These are phyloP conservation scores for Solanum chmielewskii DNA, from an alignment of 257 asterid genomes.

Conservation along the genomic window DNA sequence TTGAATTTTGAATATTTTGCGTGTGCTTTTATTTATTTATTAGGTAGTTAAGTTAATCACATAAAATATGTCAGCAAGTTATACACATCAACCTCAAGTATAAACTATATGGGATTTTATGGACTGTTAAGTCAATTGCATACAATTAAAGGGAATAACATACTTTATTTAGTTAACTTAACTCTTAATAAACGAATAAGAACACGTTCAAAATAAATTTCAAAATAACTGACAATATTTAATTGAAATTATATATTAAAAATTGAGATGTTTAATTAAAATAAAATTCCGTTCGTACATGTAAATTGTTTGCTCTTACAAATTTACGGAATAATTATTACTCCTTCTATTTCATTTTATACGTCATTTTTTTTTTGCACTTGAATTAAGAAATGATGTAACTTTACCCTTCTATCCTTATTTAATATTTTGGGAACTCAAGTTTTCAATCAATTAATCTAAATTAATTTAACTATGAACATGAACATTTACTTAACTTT, in stretches of 20 bases:
- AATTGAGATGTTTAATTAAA: not conserved
- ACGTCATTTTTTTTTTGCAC: too few species aligned
- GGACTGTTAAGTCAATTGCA: not conserved
- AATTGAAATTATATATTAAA: not conserved
- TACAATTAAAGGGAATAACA: not conserved
- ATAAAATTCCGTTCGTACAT: not conserved
- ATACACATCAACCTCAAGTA: not conserved
- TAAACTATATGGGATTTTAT: not conserved
- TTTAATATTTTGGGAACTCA: too few species aligned
- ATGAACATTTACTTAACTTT: too few species aligned
- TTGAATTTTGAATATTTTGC: not conserved
- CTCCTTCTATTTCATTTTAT: too few species aligned
- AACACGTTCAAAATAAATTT: not conserved
- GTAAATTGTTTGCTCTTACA: not conserved
- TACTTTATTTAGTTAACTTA: not conserved
- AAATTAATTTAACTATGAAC: too few species aligned
- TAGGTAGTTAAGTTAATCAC: not conserved
- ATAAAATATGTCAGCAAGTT: not conserved
- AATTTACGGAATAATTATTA: not conserved
- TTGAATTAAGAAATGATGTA: too few species aligned
- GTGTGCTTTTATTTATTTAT: not conserved
- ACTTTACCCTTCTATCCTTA: too few species aligned
- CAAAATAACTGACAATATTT: not conserved
- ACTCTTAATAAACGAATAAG: not conserved
- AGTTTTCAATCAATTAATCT: too few species aligned